phyloP scores from a whole-genome alignment of 257 asterid genomes.

The Jaltomata sinuosa region DNA sequence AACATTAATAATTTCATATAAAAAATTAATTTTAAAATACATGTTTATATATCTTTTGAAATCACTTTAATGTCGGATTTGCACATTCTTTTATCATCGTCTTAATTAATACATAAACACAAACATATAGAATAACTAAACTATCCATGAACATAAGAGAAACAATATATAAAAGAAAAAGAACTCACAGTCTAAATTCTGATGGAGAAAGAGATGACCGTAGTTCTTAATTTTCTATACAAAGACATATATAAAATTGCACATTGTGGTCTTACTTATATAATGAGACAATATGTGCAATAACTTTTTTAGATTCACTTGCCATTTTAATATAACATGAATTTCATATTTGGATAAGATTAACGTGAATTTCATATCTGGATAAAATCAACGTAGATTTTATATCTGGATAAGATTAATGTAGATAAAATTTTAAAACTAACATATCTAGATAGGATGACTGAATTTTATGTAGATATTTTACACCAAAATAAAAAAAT shows the following conservation, averaged over 20 bases:
- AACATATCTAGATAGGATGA: neutral
- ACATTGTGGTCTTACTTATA: too few species aligned
- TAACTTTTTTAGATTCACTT: too few species aligned
- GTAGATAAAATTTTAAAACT: too few species aligned
- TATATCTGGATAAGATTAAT: too few species aligned
- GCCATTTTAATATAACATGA: too few species aligned
- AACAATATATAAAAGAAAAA: neutral
- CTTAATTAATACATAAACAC: neutral
- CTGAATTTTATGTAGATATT: too few species aligned
- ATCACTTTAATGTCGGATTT: neutral
- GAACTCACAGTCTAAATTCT: neutral
- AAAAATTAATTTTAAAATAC: neutral
- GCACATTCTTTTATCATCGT: neutral
- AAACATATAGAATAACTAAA: neutral
- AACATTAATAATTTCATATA: too few species aligned
- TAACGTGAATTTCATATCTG: too few species aligned
- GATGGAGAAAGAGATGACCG: neutral
- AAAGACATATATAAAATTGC: neutral
- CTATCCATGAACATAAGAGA: neutral
- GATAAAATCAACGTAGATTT: too few species aligned
- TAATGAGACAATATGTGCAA: too few species aligned
- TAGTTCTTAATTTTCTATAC: neutral
- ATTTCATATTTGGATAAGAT: too few species aligned
- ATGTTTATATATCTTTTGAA: neutral
- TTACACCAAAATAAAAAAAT: neutral